A percentile compares a stretch with the other conserved stretches of the same genome.
Evolutionary conservation across 805 yeast species (phyloP).

Genomic region (Yueomyces sinensis): DNA sequence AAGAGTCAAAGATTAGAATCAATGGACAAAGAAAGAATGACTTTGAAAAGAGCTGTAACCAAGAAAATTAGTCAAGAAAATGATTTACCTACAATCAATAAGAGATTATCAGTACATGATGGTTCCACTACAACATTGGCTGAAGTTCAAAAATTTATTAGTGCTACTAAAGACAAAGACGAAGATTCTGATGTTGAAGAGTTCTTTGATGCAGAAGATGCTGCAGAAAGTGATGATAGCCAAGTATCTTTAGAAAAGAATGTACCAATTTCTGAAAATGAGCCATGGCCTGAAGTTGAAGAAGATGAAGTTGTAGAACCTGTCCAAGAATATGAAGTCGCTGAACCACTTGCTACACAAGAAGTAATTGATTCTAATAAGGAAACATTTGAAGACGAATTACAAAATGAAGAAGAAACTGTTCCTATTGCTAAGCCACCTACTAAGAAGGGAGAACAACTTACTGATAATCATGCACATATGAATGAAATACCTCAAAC

Average conservation of each 20-base stretch:
- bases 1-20: constrained; percentile 50
- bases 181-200: constrained; percentile 43
- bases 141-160: constrained; percentile 17
- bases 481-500: too few species aligned
- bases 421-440: too few species aligned
- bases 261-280: too few species aligned
- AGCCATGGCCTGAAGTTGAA: too few species aligned
- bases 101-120: constrained; percentile 2
- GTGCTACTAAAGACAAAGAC: constrained; percentile 14
- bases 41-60: constrained; percentile 39
- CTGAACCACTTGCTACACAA: too few species aligned
- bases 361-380: too few species aligned
- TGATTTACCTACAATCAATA: background rate
- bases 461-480: too few species aligned
- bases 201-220: constrained; percentile 65
- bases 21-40: constrained; percentile 47
- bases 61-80: constrained; percentile 19
- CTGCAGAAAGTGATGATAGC: constrained; percentile 7
- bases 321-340: too few species aligned
- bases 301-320: too few species aligned
- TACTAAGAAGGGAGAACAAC: too few species aligned
- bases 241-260: background rate
- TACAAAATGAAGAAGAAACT: too few species aligned
- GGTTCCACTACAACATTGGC: constrained; percentile 11
- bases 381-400: too few species aligned